Evolutionary conservation across 371 early-diverging fungal species (phyloP), one percentile per base, ranked within the genome.

Genomic region (Actinomucor elegans): DNA sequence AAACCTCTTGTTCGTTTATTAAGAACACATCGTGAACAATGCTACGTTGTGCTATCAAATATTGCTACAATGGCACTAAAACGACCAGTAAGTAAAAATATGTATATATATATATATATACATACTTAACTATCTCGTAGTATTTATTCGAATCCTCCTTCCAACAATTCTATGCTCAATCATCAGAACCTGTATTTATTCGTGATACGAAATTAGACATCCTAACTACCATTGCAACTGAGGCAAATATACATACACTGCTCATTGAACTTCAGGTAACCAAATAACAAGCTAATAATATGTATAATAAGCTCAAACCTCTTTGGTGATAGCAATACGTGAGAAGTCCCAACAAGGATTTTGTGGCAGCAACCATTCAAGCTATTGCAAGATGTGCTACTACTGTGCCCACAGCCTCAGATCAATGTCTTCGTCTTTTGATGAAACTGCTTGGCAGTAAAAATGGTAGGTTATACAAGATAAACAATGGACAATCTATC

Each of bases 161-260:
- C 17, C 85, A 84, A 33, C 83, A 83, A 57, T 96, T 96, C 63
- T 93, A 85, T 65, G 83, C 93, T 8, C 87, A 86, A 33, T 81
- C 89, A 0, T 77, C 84, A 4, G 97, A 97, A 48, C 83, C 91
- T 14, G 76, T 75, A 9, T 86, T 85, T 63, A 82, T 93, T 44
- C 85, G 92, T 31, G 81, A 89, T 49, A 66, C 89, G 42, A 95
- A 97, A 66, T 70, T 97, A 44, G 89, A 92, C 23, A 92, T 96
- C 20, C 55, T 96, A 59, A 88, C 86, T 5, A 63, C 77, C 21
- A 71, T 94, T 18, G 90, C 81, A 2, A 76, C 72, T 2, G 83
- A 84, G 52, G 59, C 61, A 34, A 89, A 87, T 67, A 81, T 83
- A 17, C 71, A 70, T 20, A 75, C 76, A 9, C 44, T 81, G 46